Evolutionary conservation across 257 asterid species (phyloP), one percentile per base, ranked within the genome.

Genomic region (Handroanthus guayacan): DNA sequence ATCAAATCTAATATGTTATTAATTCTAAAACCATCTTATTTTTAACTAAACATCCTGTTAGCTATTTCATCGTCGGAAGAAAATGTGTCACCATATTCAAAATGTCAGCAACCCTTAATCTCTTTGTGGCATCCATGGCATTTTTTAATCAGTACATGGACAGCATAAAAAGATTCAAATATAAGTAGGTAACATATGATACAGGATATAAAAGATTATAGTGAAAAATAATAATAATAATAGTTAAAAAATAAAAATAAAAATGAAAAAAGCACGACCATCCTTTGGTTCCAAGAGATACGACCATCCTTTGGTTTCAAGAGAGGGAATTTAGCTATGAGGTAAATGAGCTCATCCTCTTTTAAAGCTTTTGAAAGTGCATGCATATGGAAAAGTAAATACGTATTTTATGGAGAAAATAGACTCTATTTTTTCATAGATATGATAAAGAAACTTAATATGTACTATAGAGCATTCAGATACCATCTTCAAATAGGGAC

Each of bases 321-420:
- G n/a, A n/a, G n/a, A n/a, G n/a, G 75, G 76, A 89, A 95, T 79
- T 95, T 97, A 73, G 88, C 85, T 85, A 87, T 75, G 44, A 92
- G 90, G 89, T 90, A 92, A 70, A 86, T 80, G 56, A 92, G 90
- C 83, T 92, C 98, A 36, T n/a, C n/a, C n/a, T n/a, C n/a, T n/a
- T n/a, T n/a, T n/a, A n/a, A n/a, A n/a, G n/a, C n/a, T n/a, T n/a
- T 92, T 14, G 99, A 92, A 81, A 95, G 88, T 61, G 99, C 99
- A 98, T 92, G 89, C 79, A 85, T 44, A 72, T 72, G 9, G 61
- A 37, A 51, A 72, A 52, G 34, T 9, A 11, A 17, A 41, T 43
- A 18, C 38, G 10, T n/a, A 5, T 61, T 52, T 64, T 41, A 67
- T 64, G 6, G 34, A 79, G 39, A n/a, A 13, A 37, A 60, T 18